phyloP scores from a whole-genome alignment of 768 basidiomycete genomes.

The Lactarius sanguifluus region DNA sequence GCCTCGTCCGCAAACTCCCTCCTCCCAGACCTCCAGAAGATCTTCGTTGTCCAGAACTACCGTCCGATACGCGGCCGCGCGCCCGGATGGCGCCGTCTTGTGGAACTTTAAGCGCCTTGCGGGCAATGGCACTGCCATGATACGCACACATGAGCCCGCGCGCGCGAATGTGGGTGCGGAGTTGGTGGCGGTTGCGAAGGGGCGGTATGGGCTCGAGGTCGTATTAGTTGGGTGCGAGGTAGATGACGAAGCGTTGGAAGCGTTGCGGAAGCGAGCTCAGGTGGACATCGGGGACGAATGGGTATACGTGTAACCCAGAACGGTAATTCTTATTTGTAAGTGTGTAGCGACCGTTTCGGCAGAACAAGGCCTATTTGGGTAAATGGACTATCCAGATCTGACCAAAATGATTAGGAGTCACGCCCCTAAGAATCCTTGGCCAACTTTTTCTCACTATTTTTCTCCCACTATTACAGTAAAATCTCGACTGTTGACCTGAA shows the following conservation, averaged over 20 bases:
- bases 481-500: no score
- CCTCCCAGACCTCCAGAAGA: conserved; percentile 17
- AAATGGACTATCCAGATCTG: no score
- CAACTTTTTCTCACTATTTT: no score
- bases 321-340: background rate
- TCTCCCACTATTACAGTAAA: no score
- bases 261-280: conserved; percentile 13
- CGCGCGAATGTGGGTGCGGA: conserved; percentile 1
- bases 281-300: conserved; percentile 20
- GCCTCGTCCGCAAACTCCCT: background rate
- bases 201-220: conserved; percentile 16
- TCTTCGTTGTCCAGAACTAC: conserved; percentile 11
- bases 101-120: conserved; percentile 21
- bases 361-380: no score
- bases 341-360: no score
- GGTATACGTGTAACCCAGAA: conserved; percentile 15
- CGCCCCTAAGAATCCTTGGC: no score
- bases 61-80: background rate
- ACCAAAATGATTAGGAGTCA: no score
- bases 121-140: background rate
- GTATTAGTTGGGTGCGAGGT: conserved; percentile 15
- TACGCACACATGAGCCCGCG: background rate
- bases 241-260: conserved; percentile 9
- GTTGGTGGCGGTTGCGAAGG: conserved; percentile 12
- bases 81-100: background rate